Evolutionary conservation across 2,329 filamentous ascomycete genomes (phyloP).

Genomic region (Aspergillus sp.): DNA sequence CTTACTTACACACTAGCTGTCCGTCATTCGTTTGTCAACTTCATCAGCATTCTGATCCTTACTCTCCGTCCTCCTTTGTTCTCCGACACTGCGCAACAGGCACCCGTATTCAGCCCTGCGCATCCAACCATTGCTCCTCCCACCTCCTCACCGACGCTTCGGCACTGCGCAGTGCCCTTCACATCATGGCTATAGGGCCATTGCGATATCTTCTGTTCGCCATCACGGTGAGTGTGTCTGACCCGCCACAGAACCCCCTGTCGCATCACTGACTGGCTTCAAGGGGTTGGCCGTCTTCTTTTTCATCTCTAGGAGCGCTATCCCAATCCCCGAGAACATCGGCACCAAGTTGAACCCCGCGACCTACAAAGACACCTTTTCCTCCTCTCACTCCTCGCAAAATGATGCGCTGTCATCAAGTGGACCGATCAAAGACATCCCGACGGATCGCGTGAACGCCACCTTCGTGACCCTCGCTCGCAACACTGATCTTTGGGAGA

Average conservation of each 20-base stretch:
- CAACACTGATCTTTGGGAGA: conserved; percentile 94
- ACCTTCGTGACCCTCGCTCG: conserved; percentile 95
- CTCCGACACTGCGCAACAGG: conserved; percentile 7
- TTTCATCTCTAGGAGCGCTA: conserved; percentile 70
- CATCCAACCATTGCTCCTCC: neutral
- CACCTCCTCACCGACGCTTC: conserved; percentile 3
- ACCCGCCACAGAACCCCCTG: neutral
- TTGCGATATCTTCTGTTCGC: conserved; percentile 23
- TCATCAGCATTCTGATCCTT: neutral
- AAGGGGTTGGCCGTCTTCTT: conserved; percentile 73
- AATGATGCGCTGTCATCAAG: conserved; percentile 28
- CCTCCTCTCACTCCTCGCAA: conserved; percentile 18
- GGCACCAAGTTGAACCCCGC: conserved; percentile 23
- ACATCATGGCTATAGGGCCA: conserved; percentile 22
- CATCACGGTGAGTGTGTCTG: conserved; percentile 1
- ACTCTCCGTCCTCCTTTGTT: neutral
- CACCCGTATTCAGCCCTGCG: conserved; percentile 5
- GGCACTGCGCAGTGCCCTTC: conserved; percentile 12
- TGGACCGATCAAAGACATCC: conserved; percentile 45
- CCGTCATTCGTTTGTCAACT: neutral
- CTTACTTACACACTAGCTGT: neutral
- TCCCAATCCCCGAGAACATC: conserved; percentile 38
- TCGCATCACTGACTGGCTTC: neutral
- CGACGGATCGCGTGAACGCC: conserved; percentile 79
- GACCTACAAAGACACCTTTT: conserved; percentile 25